Base-by-base conservation (phyloP, 192 early-diverging fungal species). In the Entophlyctis luteolus region DNA sequence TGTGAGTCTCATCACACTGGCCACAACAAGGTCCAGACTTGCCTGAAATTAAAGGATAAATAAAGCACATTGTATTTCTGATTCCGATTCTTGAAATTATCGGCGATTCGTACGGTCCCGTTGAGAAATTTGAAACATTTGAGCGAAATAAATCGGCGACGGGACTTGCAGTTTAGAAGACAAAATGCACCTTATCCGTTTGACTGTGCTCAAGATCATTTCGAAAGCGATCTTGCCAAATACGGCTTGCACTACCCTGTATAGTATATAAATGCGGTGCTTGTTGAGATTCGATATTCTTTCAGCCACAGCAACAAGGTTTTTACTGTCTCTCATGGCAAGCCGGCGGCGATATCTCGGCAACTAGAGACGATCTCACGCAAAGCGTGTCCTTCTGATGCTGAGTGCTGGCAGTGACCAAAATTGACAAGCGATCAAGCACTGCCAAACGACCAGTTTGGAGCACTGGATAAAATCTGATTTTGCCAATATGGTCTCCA, bases 21-120 rank as follows among this genome's bases (percentile, higher is more conserved):
- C 32, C 18, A 18, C 33, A n/a, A 35, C 70, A 75, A 42, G 27
- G 8, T 2, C 53, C 63, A 1, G 52, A 33, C 34, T 67, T 62
- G 45, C 72, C 74, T 18, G 74, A 69, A 22, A 75, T 72, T 16
- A 75, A 55, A 31, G 62, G 63, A 35, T 75, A 75, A 28, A 52
- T 72, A 4, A 67, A 31, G 48, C 60, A 72, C 32, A 33, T 16
- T 18, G 31, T 32, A n/a, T 35, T 65, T 10, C 5, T 35, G 29
- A 29, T 52, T 42, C 10, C n/a, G 8, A 58, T 22, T 39, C 57
- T n/a, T 39, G 45, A 36, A 8, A 59, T 22, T 42, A 4, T 16
- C 12, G 10, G 25, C 57, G 45, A 0, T 5, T n/a, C 10, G n/a
- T n/a, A 14, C 37, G 14, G 4, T 39, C 57, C 4, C 5, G 3